These are phyloP conservation scores for Buddleja alternifolia DNA, from an alignment of 257 asterid species.

Conservation along the genomic window DNA sequence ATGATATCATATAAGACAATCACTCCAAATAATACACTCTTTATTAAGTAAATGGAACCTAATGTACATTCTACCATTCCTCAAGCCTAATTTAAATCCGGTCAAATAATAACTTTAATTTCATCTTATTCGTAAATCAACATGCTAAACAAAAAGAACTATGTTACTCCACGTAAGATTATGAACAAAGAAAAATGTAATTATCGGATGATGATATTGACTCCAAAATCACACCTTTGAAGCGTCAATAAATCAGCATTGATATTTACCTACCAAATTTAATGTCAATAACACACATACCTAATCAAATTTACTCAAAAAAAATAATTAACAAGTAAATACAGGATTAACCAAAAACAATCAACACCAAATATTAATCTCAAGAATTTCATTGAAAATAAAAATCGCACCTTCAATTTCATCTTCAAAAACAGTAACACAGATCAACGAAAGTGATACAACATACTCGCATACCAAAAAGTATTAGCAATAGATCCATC, in stretches of 20 bases:
- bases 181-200: no score
- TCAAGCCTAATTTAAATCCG: constrained; percentile 4
- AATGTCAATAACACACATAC: background rate
- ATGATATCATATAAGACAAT: background rate
- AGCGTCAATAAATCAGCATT: background rate
- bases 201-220: no score
- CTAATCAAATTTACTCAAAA: background rate
- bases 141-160: background rate
- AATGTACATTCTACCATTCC: constrained; percentile 6
- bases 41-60: background rate
- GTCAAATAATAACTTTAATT: background rate
- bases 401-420: background rate
- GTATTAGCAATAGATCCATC: no score
- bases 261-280: background rate
- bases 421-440: constrained; percentile 1
- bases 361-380: background rate
- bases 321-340: background rate
- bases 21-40: background rate
- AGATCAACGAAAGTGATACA: background rate
- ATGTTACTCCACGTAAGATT: background rate
- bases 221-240: no score
- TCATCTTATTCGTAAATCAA: background rate
- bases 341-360: constrained; percentile 1
- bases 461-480: no score
- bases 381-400: background rate